phyloP scores from a whole-genome alignment of 352 stramenopile genomes.

The Pythium pectinolyticum region DNA sequence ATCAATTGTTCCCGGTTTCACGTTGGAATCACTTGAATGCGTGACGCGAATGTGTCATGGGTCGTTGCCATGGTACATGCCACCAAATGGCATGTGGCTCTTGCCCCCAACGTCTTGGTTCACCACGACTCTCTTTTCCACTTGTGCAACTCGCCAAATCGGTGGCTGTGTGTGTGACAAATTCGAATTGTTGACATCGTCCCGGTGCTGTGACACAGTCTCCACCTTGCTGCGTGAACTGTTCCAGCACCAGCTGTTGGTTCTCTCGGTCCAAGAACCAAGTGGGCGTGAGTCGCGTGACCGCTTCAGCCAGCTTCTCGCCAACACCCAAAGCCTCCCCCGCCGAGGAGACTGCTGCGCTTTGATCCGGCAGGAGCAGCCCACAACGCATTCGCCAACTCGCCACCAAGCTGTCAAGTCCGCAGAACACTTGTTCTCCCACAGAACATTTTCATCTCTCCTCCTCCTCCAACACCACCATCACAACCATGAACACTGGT shows the following conservation, averaged over 20 bases:
- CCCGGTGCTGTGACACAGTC: conserved; percentile 15
- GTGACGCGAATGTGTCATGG: conserved; percentile 1
- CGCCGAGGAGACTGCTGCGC: no score
- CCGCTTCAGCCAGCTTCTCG: no score
- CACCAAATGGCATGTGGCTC: not conserved
- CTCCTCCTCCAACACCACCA: not conserved
- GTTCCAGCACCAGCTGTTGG: conserved; percentile 5
- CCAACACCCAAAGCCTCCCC: no score
- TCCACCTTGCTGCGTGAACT: not conserved
- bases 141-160: conserved; percentile 10
- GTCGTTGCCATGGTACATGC: not conserved
- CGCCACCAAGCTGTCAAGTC: not conserved
- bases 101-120: not conserved
- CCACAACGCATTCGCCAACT: conserved; percentile 18
- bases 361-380: no score
- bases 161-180: conserved; percentile 14
- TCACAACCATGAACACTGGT: conserved; percentile 15
- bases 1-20: no score
- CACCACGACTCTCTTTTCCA: no score
- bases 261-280: not conserved
- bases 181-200: conserved; percentile 16
- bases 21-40: not conserved
- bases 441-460: not conserved
- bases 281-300: conserved; percentile 6
- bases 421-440: not conserved